Evolutionary conservation across 768 basidiomycete genomes (phyloP).

Genomic region (Termitomyces sp.): DNA sequence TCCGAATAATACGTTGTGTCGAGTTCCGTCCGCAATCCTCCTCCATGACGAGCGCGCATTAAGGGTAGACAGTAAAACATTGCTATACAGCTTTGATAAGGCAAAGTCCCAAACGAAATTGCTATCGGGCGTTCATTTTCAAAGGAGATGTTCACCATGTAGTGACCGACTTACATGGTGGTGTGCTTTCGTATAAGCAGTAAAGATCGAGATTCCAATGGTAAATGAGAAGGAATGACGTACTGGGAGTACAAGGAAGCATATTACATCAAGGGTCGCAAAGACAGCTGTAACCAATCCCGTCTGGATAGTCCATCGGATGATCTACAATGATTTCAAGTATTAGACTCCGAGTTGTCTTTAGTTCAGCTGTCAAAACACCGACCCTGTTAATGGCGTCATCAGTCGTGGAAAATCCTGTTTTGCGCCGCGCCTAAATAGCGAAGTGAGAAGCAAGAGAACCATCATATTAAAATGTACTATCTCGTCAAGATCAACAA

Average conservation of each 20-base stretch:
- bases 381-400: slow-evolving; percentile 30
- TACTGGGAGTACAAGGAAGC: slow-evolving; percentile 38
- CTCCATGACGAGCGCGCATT: slow-evolving; percentile 18
- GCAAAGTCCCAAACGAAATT: slow-evolving; percentile 27
- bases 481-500: background rate
- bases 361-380: background rate
- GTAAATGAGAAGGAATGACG: background rate
- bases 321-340: slow-evolving; percentile 2
- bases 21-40: slow-evolving; percentile 6
- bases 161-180: slow-evolving; percentile 15
- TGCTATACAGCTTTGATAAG: slow-evolving; percentile 24
- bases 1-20: slow-evolving; percentile 16
- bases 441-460: slow-evolving; percentile 7
- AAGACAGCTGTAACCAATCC: slow-evolving; percentile 34
- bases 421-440: slow-evolving; percentile 25
- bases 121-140: too few relatives aligned
- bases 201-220: too few relatives aligned
- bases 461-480: background rate
- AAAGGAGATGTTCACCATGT: too few relatives aligned
- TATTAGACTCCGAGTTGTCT: background rate
- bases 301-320: slow-evolving; percentile 36
- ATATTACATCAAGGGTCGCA: slow-evolving; percentile 38
- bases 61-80: slow-evolving; percentile 20
- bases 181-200: slow-evolving; percentile 12
- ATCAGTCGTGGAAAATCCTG: slow-evolving; percentile 39